phyloP scores from a whole-genome alignment of 2,329 filamentous ascomycete species.

The Fusarium tuaranense region DNA sequence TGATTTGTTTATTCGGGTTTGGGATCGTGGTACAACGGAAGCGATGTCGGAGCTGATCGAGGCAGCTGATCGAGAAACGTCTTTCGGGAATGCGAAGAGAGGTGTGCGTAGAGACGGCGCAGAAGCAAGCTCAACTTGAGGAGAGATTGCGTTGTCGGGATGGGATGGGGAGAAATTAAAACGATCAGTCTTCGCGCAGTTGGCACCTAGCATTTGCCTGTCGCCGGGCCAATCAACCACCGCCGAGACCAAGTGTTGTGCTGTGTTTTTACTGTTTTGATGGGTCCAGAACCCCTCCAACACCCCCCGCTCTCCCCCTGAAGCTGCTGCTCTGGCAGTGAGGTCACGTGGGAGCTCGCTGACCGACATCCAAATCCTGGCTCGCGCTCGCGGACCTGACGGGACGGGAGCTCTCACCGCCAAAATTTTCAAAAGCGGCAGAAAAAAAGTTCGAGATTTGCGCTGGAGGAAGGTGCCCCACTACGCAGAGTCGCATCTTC shows the following conservation, averaged over 20 bases:
- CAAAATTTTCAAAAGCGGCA: constrained; percentile 49
- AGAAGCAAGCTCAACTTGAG: constrained; percentile 17
- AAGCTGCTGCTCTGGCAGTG: constrained; percentile 11
- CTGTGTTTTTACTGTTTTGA: constrained; percentile 24
- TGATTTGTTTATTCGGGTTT: constrained; percentile 28
- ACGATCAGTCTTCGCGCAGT: constrained; percentile 38
- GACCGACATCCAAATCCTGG: background rate
- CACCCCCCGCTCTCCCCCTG: constrained; percentile 18
- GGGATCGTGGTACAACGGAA: constrained; percentile 5
- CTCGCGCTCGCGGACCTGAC: background rate
- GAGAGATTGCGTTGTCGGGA: constrained; percentile 43
- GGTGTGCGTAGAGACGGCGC: constrained; percentile 10
- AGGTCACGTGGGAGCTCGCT: constrained; percentile 35
- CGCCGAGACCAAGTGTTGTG: constrained; percentile 27
- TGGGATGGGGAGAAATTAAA: constrained; percentile 46
- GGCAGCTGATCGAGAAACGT: constrained; percentile 10
- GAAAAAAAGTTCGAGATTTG: constrained; percentile 46
- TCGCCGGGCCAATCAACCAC: constrained; percentile 47
- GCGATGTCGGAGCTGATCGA: constrained; percentile 9
- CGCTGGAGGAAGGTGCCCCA: constrained; percentile 32
- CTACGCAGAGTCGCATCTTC: constrained; percentile 32
- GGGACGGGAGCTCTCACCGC: constrained; percentile 42
- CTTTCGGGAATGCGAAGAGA: constrained; percentile 6
- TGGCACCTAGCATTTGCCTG: constrained; percentile 28
- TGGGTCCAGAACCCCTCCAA: constrained; percentile 24